These are phyloP conservation scores for Taphrina populina DNA, from an alignment of 1,139 yeast genomes.

Conservation along the genomic window DNA sequence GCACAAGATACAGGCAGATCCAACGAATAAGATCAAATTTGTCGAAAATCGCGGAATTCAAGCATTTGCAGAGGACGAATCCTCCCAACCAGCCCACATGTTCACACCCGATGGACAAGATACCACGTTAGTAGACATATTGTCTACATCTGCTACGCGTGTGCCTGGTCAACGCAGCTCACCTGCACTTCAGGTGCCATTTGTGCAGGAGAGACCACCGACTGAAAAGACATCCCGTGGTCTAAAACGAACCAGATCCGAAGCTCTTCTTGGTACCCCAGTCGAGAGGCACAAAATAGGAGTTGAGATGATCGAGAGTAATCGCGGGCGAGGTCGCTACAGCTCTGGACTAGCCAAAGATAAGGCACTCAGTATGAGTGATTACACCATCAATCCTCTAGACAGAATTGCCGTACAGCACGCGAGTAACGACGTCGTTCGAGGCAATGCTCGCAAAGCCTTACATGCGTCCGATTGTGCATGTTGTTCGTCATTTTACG, in stretches of 20 bases:
- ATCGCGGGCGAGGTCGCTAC: background rate
- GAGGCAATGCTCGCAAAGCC: conserved; percentile 41
- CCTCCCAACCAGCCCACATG: too few species aligned
- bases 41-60: background rate
- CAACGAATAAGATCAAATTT: background rate
- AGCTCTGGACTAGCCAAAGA: background rate
- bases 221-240: background rate
- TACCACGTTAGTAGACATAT: too few species aligned
- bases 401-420: conserved; percentile 39
- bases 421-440: conserved; percentile 42
- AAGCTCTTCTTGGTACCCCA: background rate
- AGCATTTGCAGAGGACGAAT: background rate
- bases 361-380: conserved; percentile 33
- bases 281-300: background rate
- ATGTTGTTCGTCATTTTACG: conserved; percentile 41
- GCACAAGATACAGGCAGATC: background rate
- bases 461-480: conserved; percentile 43
- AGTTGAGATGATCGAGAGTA: background rate
- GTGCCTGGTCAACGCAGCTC: too few species aligned
- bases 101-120: too few species aligned
- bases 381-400: conserved; percentile 42
- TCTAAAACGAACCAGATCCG: conserved; percentile 8
- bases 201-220: too few species aligned
- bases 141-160: too few species aligned
- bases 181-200: too few species aligned